Percentiles rank a stretch among this genome's conserved stretches.
Conservation (phyloP, 768 basidiomycete species). For the Mycena galericulata region DNA sequence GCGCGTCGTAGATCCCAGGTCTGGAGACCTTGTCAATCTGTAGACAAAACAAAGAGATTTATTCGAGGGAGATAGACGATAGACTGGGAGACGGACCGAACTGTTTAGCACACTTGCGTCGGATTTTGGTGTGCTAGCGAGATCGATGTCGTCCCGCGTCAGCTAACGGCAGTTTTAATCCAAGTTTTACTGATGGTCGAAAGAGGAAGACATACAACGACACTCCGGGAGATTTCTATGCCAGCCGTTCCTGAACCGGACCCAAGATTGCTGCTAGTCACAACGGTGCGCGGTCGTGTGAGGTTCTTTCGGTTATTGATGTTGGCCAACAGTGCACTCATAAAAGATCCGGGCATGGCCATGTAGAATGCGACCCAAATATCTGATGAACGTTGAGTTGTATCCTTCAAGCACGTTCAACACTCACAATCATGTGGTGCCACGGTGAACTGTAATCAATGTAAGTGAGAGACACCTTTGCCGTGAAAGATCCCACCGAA, state of each 20-base stretch:
- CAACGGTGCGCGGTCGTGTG: background rate
- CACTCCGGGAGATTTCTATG: slow-evolving; percentile 9
- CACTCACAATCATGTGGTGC: slow-evolving; percentile 25
- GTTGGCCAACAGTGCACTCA: slow-evolving; percentile 31
- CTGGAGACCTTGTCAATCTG: slow-evolving; percentile 3
- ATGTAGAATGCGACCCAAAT: slow-evolving; percentile 26
- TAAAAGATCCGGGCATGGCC: slow-evolving; percentile 29
- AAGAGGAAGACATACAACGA: slow-evolving; percentile 3
- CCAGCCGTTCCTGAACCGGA: background rate
- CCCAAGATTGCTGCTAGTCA: background rate
- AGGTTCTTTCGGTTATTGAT: slow-evolving; percentile 24
- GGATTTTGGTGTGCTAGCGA: background rate
- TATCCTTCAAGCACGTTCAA: background rate
- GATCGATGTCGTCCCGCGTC: slow-evolving; percentile 4
- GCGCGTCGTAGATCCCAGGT: background rate
- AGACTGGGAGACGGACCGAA: background rate
- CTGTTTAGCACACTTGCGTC: background rate
- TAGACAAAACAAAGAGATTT: no score
- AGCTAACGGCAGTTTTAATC: background rate
- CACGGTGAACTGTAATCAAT: slow-evolving; percentile 19
- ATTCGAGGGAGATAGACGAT: background rate
- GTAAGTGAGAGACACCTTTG: background rate
- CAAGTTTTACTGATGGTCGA: background rate
- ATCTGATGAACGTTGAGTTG: slow-evolving; percentile 5
- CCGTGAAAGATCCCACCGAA: slow-evolving; percentile 11